Conservation (phyloP, 2,329 filamentous ascomycete species). For the Didymella glomerata region DNA sequence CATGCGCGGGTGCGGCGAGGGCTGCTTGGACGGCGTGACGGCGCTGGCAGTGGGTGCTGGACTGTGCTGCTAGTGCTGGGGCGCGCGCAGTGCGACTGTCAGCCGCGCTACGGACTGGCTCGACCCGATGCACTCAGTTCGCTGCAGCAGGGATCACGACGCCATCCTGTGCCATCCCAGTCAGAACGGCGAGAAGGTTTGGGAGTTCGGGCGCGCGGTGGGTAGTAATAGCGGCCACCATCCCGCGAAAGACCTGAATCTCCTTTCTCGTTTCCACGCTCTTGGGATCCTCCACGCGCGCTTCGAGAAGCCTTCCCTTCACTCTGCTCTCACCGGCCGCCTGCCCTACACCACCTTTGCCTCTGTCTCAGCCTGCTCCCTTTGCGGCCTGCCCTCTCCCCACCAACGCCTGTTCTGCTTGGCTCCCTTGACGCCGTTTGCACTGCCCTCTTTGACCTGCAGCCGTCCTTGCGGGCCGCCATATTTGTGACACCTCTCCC, state of each 20-base stretch:
- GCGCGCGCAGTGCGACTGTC: constrained; percentile 6
- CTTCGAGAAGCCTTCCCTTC: constrained; percentile 42
- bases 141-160: constrained; percentile 34
- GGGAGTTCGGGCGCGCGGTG: constrained; percentile 36
- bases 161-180: constrained; percentile 28
- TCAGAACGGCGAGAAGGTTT: constrained; percentile 40
- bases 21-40: not conserved
- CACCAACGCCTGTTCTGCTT: constrained; percentile 16
- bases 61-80: not conserved
- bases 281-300: constrained; percentile 43
- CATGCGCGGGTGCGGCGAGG: constrained; percentile 14
- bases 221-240: constrained; percentile 44
- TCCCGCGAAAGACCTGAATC: constrained; percentile 44
- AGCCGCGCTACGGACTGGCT: constrained; percentile 28
- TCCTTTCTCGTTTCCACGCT: constrained; percentile 47
- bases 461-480: constrained; percentile 46
- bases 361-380: constrained; percentile 2
- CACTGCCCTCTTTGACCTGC: constrained; percentile 38
- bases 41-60: not conserved
- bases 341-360: constrained; percentile 1
- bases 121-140: constrained; percentile 33
- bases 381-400: constrained; percentile 12
- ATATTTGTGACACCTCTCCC: constrained; percentile 44
- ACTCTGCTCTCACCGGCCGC: constrained; percentile 6
- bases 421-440: constrained; percentile 20